phyloP scores from a whole-genome alignment of 495 filamentous ascomycete species.

The Podospora conica region DNA sequence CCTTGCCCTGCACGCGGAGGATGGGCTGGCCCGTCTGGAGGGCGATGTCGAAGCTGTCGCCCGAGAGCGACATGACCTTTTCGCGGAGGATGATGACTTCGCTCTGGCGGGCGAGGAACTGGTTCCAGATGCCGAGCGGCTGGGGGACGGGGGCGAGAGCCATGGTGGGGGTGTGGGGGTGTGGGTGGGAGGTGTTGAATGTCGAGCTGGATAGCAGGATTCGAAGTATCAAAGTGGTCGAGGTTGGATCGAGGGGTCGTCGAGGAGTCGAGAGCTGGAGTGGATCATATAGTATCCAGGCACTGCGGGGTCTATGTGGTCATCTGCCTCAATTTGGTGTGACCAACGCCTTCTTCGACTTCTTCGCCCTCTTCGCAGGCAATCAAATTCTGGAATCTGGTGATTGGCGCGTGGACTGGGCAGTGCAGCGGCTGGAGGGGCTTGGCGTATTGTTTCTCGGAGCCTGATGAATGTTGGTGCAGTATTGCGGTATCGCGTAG shows the following conservation, averaged over 20 bases:
- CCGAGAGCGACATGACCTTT: conserved; percentile 42
- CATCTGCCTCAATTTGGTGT: background rate
- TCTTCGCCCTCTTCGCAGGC: no score
- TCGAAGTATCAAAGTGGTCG: background rate
- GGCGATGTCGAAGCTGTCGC: conserved; percentile 53
- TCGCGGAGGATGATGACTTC: conserved; percentile 50
- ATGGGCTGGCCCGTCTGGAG: conserved; percentile 38
- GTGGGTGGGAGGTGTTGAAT: background rate
- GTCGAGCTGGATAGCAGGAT: no score
- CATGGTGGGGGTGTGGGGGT: background rate
- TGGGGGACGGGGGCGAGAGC: conserved; percentile 30
- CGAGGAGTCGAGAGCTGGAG: background rate
- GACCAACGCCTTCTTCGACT: background rate
- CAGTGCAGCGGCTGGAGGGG: background rate
- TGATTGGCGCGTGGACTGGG: background rate
- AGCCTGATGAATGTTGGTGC: no score
- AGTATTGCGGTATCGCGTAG: background rate
- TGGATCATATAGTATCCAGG: background rate
- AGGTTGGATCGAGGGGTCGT: background rate
- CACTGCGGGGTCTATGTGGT: background rate
- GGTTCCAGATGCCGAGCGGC: conserved; percentile 43
- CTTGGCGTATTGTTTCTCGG: no score
- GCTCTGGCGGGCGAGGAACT: conserved; percentile 40
- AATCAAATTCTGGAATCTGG: no score
- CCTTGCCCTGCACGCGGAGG: conserved; percentile 48